Base-by-base conservation (phyloP, 768 basidiomycete species). In the Omphalotus guepiniiformis region DNA sequence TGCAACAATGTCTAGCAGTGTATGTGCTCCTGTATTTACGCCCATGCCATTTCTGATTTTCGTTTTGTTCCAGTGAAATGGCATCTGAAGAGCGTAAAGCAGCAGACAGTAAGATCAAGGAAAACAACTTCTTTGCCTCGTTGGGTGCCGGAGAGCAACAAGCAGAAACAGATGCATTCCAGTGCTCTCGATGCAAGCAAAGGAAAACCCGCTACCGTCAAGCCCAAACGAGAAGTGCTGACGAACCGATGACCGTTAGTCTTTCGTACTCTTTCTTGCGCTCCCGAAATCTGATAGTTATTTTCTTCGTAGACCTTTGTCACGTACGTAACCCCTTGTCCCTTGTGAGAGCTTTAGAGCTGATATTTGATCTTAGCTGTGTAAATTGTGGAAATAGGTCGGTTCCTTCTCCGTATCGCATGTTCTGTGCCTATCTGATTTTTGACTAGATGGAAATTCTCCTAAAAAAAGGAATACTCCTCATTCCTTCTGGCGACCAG, bases 91-190 rank as follows among this genome's bases (percentile, higher is more conserved):
- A 94, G 54, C 78, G 92, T 26, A 88, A 90, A 58, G 83, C 86
- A 2, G 85, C 86, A 7, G 87, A 94, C 56, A 78, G 78, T 49
- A 85, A 83, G 60, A 86, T 98, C 51, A 76, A 81, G 48, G 82
- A 86, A 57, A 82, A 88, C 43, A 97, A 98, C 60, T 67, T 99
- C 39, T 88, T 90, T 73, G 88, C 93, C 27, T 87, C 93, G 1
- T 81, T 96, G 1, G 90, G 88, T 2, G 95, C 95, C 0, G 88
- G 77, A 2, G 87, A 94, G 56, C 84, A 83, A 53, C 81, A 93
- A 64, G 93, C 94, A 12, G 96, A 98, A 65, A 99, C 96, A 1
- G 91, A 93, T 53, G 94, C 91, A 2, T 99, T 99, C 88, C 92
- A 97, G 63, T 99, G 96, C 60, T 77, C 82, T 8, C 79, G 89